phyloP scores from a whole-genome alignment of 352 stramenopile species.

The Phytophthora podocarpi region DNA sequence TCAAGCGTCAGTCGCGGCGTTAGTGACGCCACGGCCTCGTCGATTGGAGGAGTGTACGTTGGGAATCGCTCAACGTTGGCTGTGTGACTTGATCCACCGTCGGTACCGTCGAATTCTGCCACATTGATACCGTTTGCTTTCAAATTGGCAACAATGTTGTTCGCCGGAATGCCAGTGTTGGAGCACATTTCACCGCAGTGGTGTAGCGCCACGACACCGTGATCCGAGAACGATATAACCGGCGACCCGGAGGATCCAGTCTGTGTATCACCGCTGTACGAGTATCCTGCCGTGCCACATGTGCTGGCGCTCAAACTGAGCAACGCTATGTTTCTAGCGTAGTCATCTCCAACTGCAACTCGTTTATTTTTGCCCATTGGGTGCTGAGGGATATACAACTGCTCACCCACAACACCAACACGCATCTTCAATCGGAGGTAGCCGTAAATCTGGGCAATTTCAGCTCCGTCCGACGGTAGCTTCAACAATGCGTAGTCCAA shows the following conservation, averaged over 20 bases:
- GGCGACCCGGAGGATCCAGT: constrained; percentile 67
- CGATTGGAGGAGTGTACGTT: constrained; percentile 32
- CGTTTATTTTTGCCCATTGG: constrained; percentile 51
- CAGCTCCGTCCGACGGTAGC: constrained; percentile 22
- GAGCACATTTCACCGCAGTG: constrained; percentile 62
- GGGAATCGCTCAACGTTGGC: constrained; percentile 45
- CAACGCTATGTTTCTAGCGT: constrained; percentile 36
- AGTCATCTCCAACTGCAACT: constrained; percentile 53
- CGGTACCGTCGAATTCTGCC: constrained; percentile 37
- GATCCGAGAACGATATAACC: constrained; percentile 48
- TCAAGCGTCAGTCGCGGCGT: constrained; percentile 25
- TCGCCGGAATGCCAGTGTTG: constrained; percentile 61
- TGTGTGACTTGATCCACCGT: constrained; percentile 20
- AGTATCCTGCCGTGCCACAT: constrained; percentile 45
- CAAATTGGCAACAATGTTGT: constrained; percentile 49
- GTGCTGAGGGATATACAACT: constrained; percentile 62
- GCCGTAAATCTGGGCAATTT: constrained; percentile 44
- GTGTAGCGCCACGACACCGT: constrained; percentile 70
- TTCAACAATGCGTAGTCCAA: constrained; percentile 70
- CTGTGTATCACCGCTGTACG: constrained; percentile 70
- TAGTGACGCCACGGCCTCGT: constrained; percentile 9
- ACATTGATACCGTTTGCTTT: constrained; percentile 26
- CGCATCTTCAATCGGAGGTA: constrained; percentile 51
- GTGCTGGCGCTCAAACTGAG: constrained; percentile 41
- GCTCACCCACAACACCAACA: constrained; percentile 28